Base-by-base conservation (phyloP, 2,329 filamentous ascomycete genomes). In the Penicillium sclerotigenum region DNA sequence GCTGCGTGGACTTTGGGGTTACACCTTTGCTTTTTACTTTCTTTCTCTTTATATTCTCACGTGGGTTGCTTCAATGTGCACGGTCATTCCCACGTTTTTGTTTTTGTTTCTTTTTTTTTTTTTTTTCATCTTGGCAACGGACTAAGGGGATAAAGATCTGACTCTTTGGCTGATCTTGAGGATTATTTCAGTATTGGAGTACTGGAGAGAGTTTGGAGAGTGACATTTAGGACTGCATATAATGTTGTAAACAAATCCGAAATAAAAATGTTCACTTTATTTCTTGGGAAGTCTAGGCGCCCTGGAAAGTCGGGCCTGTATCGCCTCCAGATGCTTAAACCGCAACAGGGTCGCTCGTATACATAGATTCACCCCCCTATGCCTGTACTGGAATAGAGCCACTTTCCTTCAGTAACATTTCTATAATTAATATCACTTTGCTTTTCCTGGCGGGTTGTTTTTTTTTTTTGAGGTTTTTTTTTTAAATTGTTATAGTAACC, bases 61-160 rank as follows among this genome's bases (percentile, higher is more conserved):
- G 53, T 55, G 53, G 53, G 33, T 18, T 55, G 20, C 16, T 52
- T 11, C 18, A n/a, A 41, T 18, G 24, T 47, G 51, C 51, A 42
- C 33, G 47, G 47, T 43, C 38, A 18, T 52, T 18, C 40, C 47
- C 53, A 55, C 53, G 51, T 55, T 50, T 46, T 54, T 34, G 1
- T 16, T 56, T 26, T 4, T 18, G 28, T 54, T 29, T 5, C 20
- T 41, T 26, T 9, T 29, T 28, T 20, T 29, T 47, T 42, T 31
- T 31, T 4, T 20, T 34, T 28, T 37, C 42, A 47, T 47, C 61
- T 65, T 65, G 63, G 60, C 62, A 64, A 53, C 52, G 50, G 57
- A 62, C 63, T 65, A 65, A 59, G 55, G 48, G 63, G 63, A 62
- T 65, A 65, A 65, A 63, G 63, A 65, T 65, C 63, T 65, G 54